Conservation (phyloP, 768 basidiomycete species). For the Pulveroboletus sp. region DNA sequence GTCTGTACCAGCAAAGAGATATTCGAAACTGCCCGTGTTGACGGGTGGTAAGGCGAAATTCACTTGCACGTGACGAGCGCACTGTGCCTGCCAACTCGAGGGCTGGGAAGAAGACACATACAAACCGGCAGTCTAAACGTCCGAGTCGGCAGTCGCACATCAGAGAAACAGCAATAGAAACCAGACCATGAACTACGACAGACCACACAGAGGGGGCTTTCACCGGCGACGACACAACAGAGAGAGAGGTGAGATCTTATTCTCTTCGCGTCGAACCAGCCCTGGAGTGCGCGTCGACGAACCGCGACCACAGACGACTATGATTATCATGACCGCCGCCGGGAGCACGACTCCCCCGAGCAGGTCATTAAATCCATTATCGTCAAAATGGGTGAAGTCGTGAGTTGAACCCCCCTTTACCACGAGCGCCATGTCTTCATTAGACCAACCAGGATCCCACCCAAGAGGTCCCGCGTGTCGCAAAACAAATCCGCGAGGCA, state of each 20-base stretch:
- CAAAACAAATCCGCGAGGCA: conserved; percentile 57
- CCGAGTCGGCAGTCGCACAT: not conserved
- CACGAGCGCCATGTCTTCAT: not conserved
- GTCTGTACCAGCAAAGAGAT: not conserved
- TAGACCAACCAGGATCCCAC: conserved; percentile 49
- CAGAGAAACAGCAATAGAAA: conserved; percentile 4
- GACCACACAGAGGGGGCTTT: conserved; percentile 44
- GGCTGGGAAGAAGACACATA: not conserved
- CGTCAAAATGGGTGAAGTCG: conserved; percentile 77
- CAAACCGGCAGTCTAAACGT: not conserved
- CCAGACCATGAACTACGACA: conserved; percentile 52
- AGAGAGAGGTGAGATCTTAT: conserved; percentile 46
- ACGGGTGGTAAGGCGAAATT: too few species aligned
- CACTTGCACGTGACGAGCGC: conserved; percentile 20
- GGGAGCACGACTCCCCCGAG: conserved; percentile 68
- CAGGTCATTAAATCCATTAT: conserved; percentile 64
- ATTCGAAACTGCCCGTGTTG: not conserved
- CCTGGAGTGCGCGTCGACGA: not conserved
- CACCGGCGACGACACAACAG: conserved; percentile 42
- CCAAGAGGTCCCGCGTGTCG: conserved; percentile 65
- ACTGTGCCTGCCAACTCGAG: not conserved
- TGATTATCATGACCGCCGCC: conserved; percentile 54
- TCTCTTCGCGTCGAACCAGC: not conserved
- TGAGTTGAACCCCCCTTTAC: conserved; percentile 34
- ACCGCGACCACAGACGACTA: conserved; percentile 50